Evolutionary conservation across 306 rosid species (phyloP), one percentile per base, ranked within the genome.

Genomic region (Sicyos baderoa): DNA sequence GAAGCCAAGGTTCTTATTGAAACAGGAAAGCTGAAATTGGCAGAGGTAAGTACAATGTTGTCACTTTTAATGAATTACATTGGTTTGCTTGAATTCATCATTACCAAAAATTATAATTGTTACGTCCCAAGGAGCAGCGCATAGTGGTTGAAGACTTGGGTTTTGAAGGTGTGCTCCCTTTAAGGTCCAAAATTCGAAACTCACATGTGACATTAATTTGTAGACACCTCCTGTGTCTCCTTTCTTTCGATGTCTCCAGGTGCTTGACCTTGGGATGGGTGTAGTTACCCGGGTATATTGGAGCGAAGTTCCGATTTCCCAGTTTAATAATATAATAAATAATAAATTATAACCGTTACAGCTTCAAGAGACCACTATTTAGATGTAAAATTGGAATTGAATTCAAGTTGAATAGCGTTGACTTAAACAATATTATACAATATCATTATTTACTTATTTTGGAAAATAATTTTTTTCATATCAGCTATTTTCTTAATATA

Each of bases 1-100:
- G 97, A 94, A 86, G 99, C 99, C 68, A 94, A 94, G 84, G 96
- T 90, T 32, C 95, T 94, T 55, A 86, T 94, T 71, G 99, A 94
- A 85, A 88, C 97, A 2, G 99, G 99, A 61, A 94, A 94, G 79
- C 83, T 88, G 76, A 91, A 90, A 76, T 78, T 94, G 83, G 97
- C 99, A 50, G 99, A 94, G 99, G 99, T 94, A 50, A 71, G 78
- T 44, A 0, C 44, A 59, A 58, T 72, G 50, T 74, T 42, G 35
- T 72, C 16, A 17, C 48, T 35, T 64, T 19, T 68, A 21, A 52
- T 68, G 27, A 10, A 25, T 50, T 48, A 23, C n/a, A 5, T 27
- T 50, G 59, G 16, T 69, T 69, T 27, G 48, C 61, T 69, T 14
- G 71, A 57, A 42, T 45, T 65, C 13, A 29, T 40, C 70, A 45